Evolutionary conservation across 1,139 yeast genomes (phyloP), one percentile per base, ranked within the genome.

Genomic region (Yamadazyma aaseri): DNA sequence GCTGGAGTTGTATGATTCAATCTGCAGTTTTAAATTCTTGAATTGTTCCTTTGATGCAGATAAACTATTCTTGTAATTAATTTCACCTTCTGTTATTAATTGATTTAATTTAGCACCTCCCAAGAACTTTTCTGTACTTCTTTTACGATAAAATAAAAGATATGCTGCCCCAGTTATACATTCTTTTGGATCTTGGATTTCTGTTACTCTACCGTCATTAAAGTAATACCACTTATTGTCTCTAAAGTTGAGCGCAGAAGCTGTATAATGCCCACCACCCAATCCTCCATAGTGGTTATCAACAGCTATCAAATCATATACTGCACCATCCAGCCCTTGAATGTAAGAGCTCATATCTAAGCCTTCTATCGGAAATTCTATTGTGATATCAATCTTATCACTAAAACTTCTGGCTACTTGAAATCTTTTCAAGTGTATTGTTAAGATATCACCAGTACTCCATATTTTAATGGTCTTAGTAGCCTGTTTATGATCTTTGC

Each of bases 191-290:
- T 76, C 73, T 0, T 79, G 67, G 9, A 70, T 56, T 26, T 66
- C 69, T 0, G 77, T 64, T 1, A 90, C 97, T 23, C 82, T 62
- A 6, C 96, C 81, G 56, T 92, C 98, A 55, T 92, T 92, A 58
- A 73, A 92, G 53, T 87, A 85, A 55, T 89, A 89, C 97, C 98
- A 92, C 44, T 79, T 70, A 20, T 65, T 63, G 50, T 86, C 95
- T 32, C 79, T 68, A 57, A 80, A 82, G 52, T 90, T 90, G 56
- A 82, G 83, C 1, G 77, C 97, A 48, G 79, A 82, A 0, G 97
- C 87, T 1, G 98, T 92, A 56, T 92, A 92, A 61, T 92, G 98
- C 3, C 98, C 98, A 6, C 98, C 98, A 1, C 97, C 97, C 20
- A 92, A 68, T 0, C 97, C 97, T 36, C 98, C 98, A 55, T 73